Percentiles rank a stretch among this genome's conserved stretches.
These are phyloP conservation scores for Tulasnella sp. DNA, from an alignment of 768 basidiomycete species.

Conservation along the genomic window DNA sequence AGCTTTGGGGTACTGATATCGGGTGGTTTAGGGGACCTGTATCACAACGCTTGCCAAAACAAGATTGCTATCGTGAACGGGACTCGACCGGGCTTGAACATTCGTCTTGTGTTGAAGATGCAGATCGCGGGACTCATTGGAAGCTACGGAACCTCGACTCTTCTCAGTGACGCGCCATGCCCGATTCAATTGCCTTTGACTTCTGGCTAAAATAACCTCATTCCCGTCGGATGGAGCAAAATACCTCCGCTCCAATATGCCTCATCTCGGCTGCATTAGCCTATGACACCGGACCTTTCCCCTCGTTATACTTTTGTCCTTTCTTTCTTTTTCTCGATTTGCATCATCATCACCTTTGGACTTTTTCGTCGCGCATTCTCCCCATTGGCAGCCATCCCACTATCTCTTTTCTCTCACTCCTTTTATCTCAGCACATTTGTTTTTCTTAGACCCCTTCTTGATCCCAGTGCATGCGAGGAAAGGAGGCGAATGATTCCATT, in stretches of 20 bases:
- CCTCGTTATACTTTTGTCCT: neutral
- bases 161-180: slow-evolving; percentile 49
- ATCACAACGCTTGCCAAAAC: slow-evolving; percentile 72
- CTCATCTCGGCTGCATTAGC: neutral
- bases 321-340: neutral
- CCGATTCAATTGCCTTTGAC: slow-evolving; percentile 49
- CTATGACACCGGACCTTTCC: neutral
- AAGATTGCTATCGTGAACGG: slow-evolving; percentile 35
- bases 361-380: neutral
- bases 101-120: slow-evolving; percentile 56
- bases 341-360: neutral
- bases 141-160: slow-evolving; percentile 41
- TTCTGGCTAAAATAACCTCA: neutral
- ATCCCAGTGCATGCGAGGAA: neutral
- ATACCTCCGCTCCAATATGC: neutral
- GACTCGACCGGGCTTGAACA: slow-evolving; percentile 45
- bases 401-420: neutral
- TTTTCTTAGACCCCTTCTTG: neutral
- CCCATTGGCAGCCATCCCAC: neutral
- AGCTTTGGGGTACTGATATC: slow-evolving; percentile 9
- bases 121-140: slow-evolving; percentile 55
- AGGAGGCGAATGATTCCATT: neutral
- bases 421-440: neutral
- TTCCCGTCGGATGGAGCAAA: neutral
- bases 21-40: slow-evolving; percentile 43